Base-by-base conservation (phyloP, 192 early-diverging fungal species). In the Podochytrium sp. region DNA sequence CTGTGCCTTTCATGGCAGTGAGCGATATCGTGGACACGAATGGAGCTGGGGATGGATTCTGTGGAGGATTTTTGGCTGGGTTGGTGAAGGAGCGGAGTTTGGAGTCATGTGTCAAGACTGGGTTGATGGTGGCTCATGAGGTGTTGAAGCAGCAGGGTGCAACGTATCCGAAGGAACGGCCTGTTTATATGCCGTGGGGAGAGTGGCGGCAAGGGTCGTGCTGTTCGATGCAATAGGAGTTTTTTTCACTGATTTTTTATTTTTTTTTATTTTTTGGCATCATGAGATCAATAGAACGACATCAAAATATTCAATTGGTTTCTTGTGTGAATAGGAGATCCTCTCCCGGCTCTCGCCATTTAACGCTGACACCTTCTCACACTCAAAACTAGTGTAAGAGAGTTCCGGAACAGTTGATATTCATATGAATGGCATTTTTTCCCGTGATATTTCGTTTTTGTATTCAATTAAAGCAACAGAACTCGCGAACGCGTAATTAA, bases 11-110 rank as follows among this genome's bases (percentile, higher is more conserved):
- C 35, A 78, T 85, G 35, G 80, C 82, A 90, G 85, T 81, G 12
- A 34, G 76, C 27, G 84, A 93, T 63, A 91, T 95, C 71, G 90
- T 91, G 53, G 94, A 95, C 74, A 91, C 92, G 69, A 96, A 96
- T 76, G 94, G 93, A 62, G 93, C 93, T 63, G 94, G 94, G 65
- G 94, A 96, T 82, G 92, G 90, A 23, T 62, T 62, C 37, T 62
- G 60, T 39, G 60, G 60, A 37, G 60, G 60, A 2, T 62, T 38
- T 37, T 95, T 72, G 43, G 73, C 32, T 41, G 41, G 27, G 40
- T 55, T 67, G 57, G 25, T 41, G 2, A 2, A 55, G 43, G 37
- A 38, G 4, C 23, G 52, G 47, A 49, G 65, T 34, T 23, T 69
- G n/a, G 51, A 32, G 18, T 12, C 23, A 58, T 58, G 55, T 38